phyloP scores from a whole-genome alignment of 768 basidiomycete species.

The Heimioporus sp. region DNA sequence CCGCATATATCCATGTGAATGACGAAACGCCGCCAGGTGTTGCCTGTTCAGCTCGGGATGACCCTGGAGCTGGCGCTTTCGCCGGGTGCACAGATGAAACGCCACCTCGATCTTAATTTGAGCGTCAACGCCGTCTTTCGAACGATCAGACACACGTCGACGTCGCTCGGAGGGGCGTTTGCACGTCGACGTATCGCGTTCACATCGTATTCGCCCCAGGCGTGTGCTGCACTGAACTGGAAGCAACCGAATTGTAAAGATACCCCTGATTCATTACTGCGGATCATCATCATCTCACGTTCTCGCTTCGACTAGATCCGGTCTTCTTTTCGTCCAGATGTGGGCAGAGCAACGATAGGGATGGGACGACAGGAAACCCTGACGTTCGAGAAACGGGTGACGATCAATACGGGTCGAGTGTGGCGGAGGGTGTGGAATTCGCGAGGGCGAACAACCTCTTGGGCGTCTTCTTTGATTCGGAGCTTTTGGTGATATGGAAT shows the following conservation, averaged over 20 bases:
- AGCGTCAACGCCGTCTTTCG: slow-evolving; percentile 85
- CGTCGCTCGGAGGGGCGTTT: slow-evolving; percentile 46
- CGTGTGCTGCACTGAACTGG: slow-evolving; percentile 93
- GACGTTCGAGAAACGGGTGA: slow-evolving; percentile 42
- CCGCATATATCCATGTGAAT: slow-evolving; percentile 2
- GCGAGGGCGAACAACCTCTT: slow-evolving; percentile 90
- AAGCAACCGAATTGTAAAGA: slow-evolving; percentile 95
- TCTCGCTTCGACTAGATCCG: slow-evolving; percentile 58
- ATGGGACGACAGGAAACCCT: slow-evolving; percentile 27
- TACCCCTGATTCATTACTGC: slow-evolving; percentile 15
- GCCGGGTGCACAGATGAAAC: slow-evolving; percentile 46
- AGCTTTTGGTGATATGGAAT: slow-evolving; percentile 64
- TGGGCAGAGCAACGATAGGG: slow-evolving; percentile 51
- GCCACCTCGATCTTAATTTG: slow-evolving; percentile 68
- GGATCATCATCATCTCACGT: slow-evolving; percentile 20
- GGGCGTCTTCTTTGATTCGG: slow-evolving; percentile 86
- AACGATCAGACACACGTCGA: slow-evolving; percentile 71
- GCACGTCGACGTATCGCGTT: slow-evolving; percentile 83
- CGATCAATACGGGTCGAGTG: slow-evolving; percentile 56
- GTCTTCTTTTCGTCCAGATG: slow-evolving; percentile 93
- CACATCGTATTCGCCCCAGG: slow-evolving; percentile 86
- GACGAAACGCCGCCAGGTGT: slow-evolving; percentile 39
- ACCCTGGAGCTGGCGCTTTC: slow-evolving; percentile 79
- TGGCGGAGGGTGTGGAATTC: slow-evolving; percentile 91
- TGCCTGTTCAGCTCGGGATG: slow-evolving; percentile 65